Percentiles rank a stretch among this genome's conserved stretches.
These are phyloP conservation scores for Salix brachista DNA, from an alignment of 345 rosid species.

Conservation along the genomic window DNA sequence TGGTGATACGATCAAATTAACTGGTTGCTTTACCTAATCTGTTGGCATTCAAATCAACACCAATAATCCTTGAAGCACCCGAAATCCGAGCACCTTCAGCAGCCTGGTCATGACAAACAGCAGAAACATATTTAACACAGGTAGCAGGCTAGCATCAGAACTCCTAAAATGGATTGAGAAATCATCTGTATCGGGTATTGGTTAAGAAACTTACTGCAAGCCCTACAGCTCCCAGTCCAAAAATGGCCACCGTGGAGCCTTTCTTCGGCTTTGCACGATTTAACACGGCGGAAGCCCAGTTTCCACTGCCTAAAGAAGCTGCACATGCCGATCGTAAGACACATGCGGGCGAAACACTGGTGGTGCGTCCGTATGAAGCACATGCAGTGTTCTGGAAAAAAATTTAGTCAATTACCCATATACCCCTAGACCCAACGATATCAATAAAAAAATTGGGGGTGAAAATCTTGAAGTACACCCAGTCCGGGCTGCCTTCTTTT, in stretches of 20 bases:
- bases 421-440: too few species aligned
- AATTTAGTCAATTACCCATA: too few species aligned
- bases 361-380: too few species aligned
- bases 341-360: too few species aligned
- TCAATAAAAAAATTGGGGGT: too few species aligned
- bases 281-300: too few species aligned
- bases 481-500: too few species aligned
- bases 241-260: conserved; percentile 38
- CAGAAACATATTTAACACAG: background rate
- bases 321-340: too few species aligned
- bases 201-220: conserved; percentile 29
- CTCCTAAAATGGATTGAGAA: background rate
- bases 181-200: background rate
- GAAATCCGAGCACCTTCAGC: conserved; percentile 34
- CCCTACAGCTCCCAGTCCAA: conserved; percentile 43
- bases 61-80: conserved; percentile 42
- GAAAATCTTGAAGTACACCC: too few species aligned
- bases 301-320: too few species aligned
- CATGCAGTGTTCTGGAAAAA: too few species aligned
- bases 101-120: conserved; percentile 17
- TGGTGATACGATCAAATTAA: background rate
- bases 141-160: too few species aligned
- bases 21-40: conserved; percentile 15
- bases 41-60: conserved; percentile 33
- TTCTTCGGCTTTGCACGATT: conserved; percentile 33